Base-by-base conservation (phyloP, 495 filamentous ascomycete species). In the Staphylotrichum longicolle region DNA sequence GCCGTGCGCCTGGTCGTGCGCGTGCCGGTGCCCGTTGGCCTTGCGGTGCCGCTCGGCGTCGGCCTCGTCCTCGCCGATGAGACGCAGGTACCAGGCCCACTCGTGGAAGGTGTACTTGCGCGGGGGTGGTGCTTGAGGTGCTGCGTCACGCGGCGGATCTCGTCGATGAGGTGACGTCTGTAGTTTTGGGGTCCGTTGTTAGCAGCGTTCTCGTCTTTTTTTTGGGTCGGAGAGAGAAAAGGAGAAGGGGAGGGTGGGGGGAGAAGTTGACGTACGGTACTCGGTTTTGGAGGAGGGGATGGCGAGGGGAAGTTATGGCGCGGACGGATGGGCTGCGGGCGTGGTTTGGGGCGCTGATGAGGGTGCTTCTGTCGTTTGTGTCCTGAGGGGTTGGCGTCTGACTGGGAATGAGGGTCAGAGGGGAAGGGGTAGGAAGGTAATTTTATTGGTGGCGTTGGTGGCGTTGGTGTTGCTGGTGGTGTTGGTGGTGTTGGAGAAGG, bases 11-110 rank as follows among this genome's bases (percentile, higher is more conserved):
- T 12, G 41, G 12, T 5, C 61, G 54, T 27, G 20, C 20, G 20
- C 20, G 20, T 27, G 20, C 20, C 14, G 59, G 49, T 34, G 57
- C 57, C 3, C 3, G 14, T 9, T 33, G 10, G 62, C 63, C 54
- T 67, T 64, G 8, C 74, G 65, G 60, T 85, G 82, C 47, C 66
- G 75, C 9, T 74, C 68, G 42, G 73, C 71, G 64, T 75, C 70
- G 34, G 72, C 72, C 67, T 88, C 85, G 65, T 93, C 82, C 69
- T 91, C 84, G 14, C 89, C 90, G 14, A 93, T 80, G 3, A 96
- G 79, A 32, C 80, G 80, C 20, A 96, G 81, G 68, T 86, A 95
- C 75, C 86, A 90, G 8, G 85, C 84, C 91, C 91, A 96, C 69
- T 95, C 90, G 8, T 85, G 75, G 69, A 90, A 95, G 12, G 82